A percentile compares a stretch with the other conserved stretches of the same genome.
phyloP scores from a whole-genome alignment of 1,284 basidiomycete genomes.

The Leccinum pseudoinsigne region DNA sequence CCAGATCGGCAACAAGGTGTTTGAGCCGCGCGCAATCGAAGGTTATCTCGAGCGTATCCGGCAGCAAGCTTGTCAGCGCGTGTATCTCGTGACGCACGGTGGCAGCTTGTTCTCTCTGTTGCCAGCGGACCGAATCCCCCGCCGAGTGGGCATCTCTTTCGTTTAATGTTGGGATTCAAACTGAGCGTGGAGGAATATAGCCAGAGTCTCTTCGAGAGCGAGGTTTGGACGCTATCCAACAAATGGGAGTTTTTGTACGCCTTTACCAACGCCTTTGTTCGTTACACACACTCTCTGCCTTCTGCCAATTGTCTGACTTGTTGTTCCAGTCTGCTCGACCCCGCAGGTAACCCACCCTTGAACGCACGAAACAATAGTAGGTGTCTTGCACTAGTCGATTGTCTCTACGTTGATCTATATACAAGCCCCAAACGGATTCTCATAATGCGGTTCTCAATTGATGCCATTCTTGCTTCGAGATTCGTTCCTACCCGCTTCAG shows the following conservation, averaged over 20 bases:
- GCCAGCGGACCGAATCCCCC: conserved; percentile 61
- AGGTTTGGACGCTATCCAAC: conserved; percentile 44
- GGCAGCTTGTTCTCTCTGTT: conserved; percentile 68
- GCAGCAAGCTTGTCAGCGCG: conserved; percentile 53
- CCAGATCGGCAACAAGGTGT: conserved; percentile 52
- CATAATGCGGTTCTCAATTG: conserved; percentile 24
- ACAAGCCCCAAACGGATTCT: conserved; percentile 18
- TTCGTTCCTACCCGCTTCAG: conserved; percentile 28
- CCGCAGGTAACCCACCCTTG: conserved; percentile 35
- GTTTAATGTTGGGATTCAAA: conserved; percentile 24
- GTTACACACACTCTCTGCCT: conserved; percentile 8
- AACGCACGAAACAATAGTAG: conserved; percentile 25
- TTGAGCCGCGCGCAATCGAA: conserved; percentile 77
- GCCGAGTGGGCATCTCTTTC: conserved; percentile 45
- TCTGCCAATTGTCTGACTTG: conserved; percentile 7
- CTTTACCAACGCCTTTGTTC: conserved; percentile 30
- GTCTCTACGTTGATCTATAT: conserved; percentile 10
- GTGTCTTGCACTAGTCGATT: neutral
- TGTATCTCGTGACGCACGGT: conserved; percentile 76
- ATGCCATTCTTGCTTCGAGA: conserved; percentile 22
- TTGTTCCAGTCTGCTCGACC: conserved; percentile 24
- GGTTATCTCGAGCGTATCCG: conserved; percentile 78
- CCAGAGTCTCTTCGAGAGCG: conserved; percentile 46
- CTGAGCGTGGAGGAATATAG: conserved; percentile 31
- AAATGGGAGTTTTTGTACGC: conserved; percentile 36